Percentiles rank a stretch among this genome's conserved stretches.
These are phyloP conservation scores for Gautieria morchelliformis DNA, from an alignment of 768 basidiomycete genomes.

Conservation along the genomic window DNA sequence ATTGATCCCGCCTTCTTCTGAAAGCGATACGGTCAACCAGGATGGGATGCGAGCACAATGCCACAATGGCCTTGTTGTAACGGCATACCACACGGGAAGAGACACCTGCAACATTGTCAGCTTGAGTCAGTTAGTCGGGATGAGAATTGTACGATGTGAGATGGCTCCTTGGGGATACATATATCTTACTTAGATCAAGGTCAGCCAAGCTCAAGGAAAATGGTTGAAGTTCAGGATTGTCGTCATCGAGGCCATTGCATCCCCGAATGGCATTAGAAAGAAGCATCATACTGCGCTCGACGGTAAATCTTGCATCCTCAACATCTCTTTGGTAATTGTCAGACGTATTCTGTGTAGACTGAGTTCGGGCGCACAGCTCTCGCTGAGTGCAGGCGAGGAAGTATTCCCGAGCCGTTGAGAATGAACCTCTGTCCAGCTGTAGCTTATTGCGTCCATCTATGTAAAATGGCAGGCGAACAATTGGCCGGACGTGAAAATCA, in stretches of 20 bases:
- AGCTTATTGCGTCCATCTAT: constrained; percentile 20
- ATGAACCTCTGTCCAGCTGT: constrained; percentile 25
- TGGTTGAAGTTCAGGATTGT: constrained; percentile 20
- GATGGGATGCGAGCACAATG: constrained; percentile 23
- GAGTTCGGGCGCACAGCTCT: constrained; percentile 22
- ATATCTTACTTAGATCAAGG: constrained; percentile 20
- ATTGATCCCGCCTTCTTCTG: constrained; percentile 9
- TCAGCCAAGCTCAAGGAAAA: constrained; percentile 24
- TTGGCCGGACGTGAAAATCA: constrained; percentile 12
- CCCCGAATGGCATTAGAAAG: constrained; percentile 19
- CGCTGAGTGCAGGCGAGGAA: constrained; percentile 26
- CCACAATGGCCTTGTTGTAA: constrained; percentile 22
- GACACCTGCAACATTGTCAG: constrained; percentile 13
- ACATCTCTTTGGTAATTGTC: constrained; percentile 22
- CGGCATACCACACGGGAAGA: constrained; percentile 22
- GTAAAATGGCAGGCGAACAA: constrained; percentile 20
- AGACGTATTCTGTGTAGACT: constrained; percentile 22
- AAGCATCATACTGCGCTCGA: constrained; percentile 23
- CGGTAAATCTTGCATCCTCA: constrained; percentile 19
- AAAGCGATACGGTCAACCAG: constrained; percentile 21
- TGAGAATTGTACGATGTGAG: constrained; percentile 17
- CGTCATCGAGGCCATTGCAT: constrained; percentile 23
- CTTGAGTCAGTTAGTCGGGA: background rate
- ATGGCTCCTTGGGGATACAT: constrained; percentile 20
- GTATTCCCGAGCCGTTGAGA: constrained; percentile 20